phyloP scores from a whole-genome alignment of 495 filamentous ascomycete species.

The Penicillium angulare region DNA sequence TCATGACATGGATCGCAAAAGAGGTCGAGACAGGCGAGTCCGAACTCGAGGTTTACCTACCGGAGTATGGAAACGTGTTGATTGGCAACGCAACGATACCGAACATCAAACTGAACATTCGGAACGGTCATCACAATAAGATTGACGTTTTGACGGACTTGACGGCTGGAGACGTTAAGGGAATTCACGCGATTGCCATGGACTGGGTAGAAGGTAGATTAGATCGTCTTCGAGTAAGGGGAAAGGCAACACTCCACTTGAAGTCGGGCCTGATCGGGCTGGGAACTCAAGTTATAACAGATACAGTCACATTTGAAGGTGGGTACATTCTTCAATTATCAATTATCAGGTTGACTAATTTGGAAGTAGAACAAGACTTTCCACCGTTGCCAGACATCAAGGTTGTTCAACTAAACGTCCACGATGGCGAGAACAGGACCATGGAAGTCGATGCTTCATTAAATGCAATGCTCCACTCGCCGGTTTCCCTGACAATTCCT shows the following conservation, averaged over 20 bases:
- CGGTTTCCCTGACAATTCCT: slow-evolving; percentile 70
- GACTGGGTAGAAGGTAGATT: slow-evolving; percentile 84
- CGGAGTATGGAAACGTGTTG: slow-evolving; percentile 75
- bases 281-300: slow-evolving; percentile 66
- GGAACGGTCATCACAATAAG: slow-evolving; percentile 70
- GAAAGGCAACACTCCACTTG: slow-evolving; percentile 64
- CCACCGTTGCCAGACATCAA: slow-evolving; percentile 76
- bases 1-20: slow-evolving; percentile 78
- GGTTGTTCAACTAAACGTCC: slow-evolving; percentile 71
- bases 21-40: slow-evolving; percentile 68
- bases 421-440: slow-evolving; percentile 61
- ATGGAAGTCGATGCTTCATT: slow-evolving; percentile 78
- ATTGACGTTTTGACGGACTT: slow-evolving; percentile 79
- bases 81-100: slow-evolving; percentile 77
- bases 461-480: slow-evolving; percentile 67
- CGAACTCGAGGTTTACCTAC: slow-evolving; percentile 73
- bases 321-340: slow-evolving; percentile 37
- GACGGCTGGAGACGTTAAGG: slow-evolving; percentile 70
- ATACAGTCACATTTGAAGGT: slow-evolving; percentile 80
- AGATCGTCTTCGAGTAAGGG: slow-evolving; percentile 62
- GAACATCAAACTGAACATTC: slow-evolving; percentile 66
- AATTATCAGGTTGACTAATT: slow-evolving; percentile 12
- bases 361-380: slow-evolving; percentile 54
- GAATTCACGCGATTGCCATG: slow-evolving; percentile 74
- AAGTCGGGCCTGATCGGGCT: slow-evolving; percentile 76